Conservation (phyloP, 2,329 filamentous ascomycete genomes). For the Mollisia scopiformis region DNA sequence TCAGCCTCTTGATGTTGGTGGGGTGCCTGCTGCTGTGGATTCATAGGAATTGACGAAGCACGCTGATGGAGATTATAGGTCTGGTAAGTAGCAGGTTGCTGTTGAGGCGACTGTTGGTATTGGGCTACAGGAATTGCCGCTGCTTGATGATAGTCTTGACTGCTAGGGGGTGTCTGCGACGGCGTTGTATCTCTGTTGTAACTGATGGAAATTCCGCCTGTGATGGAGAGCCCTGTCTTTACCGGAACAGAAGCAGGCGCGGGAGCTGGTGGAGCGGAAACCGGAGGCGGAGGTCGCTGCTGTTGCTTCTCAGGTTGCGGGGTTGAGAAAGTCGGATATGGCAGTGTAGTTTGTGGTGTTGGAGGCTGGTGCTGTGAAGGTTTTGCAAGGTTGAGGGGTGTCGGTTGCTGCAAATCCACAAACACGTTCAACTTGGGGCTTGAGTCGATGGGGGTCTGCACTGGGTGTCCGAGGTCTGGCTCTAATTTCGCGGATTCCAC, state of each 20-base stretch:
- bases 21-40: background rate
- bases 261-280: background rate
- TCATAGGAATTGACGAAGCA: background rate
- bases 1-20: background rate
- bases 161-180: background rate
- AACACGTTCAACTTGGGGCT: background rate
- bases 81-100: conserved; percentile 21
- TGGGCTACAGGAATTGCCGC: conserved; percentile 17
- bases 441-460: too few species aligned
- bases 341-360: background rate
- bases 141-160: conserved; percentile 40
- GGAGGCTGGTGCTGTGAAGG: background rate
- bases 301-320: background rate
- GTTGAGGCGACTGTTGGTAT: background rate
- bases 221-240: conserved; percentile 11
- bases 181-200: background rate
- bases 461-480: background rate
- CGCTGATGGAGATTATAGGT: conserved; percentile 30
- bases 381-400: background rate
- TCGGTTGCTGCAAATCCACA: background rate
- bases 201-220: background rate
- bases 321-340: background rate
- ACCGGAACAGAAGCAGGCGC: background rate
- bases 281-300: background rate
- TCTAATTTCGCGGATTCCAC: background rate